Percentiles rank a stretch among this genome's conserved stretches.
Evolutionary conservation across 257 asterid species (phyloP).

Genomic region (Coffea eugenioides): DNA sequence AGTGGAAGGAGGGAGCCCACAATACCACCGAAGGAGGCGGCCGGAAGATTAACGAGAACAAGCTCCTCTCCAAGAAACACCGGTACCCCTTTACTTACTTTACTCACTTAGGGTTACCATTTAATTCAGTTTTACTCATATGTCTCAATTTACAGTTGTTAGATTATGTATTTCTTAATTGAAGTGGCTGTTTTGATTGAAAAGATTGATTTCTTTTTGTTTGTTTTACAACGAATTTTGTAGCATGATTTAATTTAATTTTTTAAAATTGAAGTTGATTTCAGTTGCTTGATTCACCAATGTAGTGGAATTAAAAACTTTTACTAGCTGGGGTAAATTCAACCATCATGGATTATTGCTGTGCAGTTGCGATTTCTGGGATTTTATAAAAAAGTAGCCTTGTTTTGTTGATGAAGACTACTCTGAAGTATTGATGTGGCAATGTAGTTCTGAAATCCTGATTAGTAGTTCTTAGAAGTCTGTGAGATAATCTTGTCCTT

Average conservation of each 20-base stretch:
- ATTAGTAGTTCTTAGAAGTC: background rate
- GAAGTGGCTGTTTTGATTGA: background rate
- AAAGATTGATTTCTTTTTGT: background rate
- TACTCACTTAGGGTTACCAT: background rate
- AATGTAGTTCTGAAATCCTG: background rate
- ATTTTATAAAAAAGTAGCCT: background rate
- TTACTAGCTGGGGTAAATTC: background rate
- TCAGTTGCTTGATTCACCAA: background rate
- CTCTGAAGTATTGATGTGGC: background rate
- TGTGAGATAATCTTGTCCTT: background rate
- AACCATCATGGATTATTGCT: background rate
- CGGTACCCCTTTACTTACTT: slow-evolving; percentile 37
- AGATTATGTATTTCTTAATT: background rate
- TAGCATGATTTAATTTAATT: background rate
- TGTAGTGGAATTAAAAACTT: background rate
- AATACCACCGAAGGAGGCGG: slow-evolving; percentile 94
- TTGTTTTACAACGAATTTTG: background rate
- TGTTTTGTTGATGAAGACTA: background rate
- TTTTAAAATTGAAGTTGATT: background rate
- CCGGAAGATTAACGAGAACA: slow-evolving; percentile 98
- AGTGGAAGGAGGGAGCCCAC: slow-evolving; percentile 94
- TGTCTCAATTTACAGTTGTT: background rate
- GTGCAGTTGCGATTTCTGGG: background rate
- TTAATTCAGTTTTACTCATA: background rate
- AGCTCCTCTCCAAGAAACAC: slow-evolving; percentile 85